Conservation (phyloP, 1,284 basidiomycete species). For the Cryptococcus wingfieldii region DNA sequence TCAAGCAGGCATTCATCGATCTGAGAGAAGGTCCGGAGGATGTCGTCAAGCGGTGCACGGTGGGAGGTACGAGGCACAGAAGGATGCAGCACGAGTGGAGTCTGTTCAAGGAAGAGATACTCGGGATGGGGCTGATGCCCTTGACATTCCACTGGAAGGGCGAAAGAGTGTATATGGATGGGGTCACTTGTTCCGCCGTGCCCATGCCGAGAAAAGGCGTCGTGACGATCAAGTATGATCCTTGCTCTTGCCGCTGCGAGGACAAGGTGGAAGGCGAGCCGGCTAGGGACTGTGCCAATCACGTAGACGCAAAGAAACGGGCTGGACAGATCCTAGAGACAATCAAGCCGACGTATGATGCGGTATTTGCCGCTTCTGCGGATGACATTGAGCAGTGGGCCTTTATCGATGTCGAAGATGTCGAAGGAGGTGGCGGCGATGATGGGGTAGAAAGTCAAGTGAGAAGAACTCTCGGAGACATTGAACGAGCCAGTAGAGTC, state of each 20-base stretch:
- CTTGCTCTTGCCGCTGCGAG: background rate
- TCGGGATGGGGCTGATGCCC: background rate
- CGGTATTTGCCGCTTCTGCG: background rate
- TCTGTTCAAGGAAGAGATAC: background rate
- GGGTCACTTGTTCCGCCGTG: background rate
- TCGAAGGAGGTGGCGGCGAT: background rate
- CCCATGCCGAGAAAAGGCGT: background rate
- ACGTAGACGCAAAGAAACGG: background rate
- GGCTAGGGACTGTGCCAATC: background rate
- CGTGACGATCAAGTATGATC: background rate
- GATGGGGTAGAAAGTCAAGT: background rate
- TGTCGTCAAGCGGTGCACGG: background rate
- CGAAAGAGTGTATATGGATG: background rate
- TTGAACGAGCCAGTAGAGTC: background rate
- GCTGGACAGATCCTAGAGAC: constrained; percentile 1
- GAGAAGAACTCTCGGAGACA: background rate
- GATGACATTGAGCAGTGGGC: background rate
- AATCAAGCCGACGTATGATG: background rate
- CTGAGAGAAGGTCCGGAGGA: background rate
- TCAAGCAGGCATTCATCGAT: background rate
- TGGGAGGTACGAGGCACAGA: background rate
- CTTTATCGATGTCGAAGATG: background rate
- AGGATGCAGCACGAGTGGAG: constrained; percentile 5
- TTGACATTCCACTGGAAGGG: background rate
- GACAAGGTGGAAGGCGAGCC: background rate